Base-by-base conservation (phyloP, 805 yeast genomes). In the Yarrowia phangngaensis region DNA sequence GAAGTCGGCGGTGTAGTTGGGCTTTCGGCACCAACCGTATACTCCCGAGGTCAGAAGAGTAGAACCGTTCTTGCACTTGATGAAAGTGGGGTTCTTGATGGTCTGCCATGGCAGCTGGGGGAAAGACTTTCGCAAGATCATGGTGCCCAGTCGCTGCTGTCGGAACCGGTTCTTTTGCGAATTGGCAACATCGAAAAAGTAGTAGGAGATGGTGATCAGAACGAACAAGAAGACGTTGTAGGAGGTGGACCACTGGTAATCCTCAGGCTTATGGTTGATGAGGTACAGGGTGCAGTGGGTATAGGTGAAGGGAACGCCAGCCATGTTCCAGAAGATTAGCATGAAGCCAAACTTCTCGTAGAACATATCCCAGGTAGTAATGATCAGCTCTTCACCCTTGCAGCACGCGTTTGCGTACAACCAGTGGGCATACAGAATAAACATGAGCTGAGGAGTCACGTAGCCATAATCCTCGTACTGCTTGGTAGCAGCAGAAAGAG, bases 301-400 rank as follows among this genome's bases (percentile, higher is more conserved):
- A 71, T 92, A 92, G 32, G 97, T 90, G 79, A 81, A 92, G 40
- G 98, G 98, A 31, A 92, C 98, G 60, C 98, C 98, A 23, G 97
- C 96, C 65, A 92, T 87, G 71, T 92, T 92, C 98, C 98, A 92
- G 74, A 92, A 92, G 59, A 89, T 79, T 56, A 92, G 77, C 97
- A 92, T 89, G 73, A 92, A 92, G n/a, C 98, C 98, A 60, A 92
- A 92, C 70, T 92, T 92, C 67, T 92, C 98, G 67, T 92, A 92
- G 23, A 95, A 96, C 97, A 92, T 90, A 67, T 92, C 98, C 97
- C 98, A 92, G 14, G 95, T 84, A 58, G 97, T 95, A 54, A 89
- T 95, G 64, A 92, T 92, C 59, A 90, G 72, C 65, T 92, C 97
- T 69, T 92, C 98, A 58, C 97, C 98, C 69, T 92, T 92, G 51